Conservation (phyloP, 164 flowering plant genomes). For the Berberis thunbergii region DNA sequence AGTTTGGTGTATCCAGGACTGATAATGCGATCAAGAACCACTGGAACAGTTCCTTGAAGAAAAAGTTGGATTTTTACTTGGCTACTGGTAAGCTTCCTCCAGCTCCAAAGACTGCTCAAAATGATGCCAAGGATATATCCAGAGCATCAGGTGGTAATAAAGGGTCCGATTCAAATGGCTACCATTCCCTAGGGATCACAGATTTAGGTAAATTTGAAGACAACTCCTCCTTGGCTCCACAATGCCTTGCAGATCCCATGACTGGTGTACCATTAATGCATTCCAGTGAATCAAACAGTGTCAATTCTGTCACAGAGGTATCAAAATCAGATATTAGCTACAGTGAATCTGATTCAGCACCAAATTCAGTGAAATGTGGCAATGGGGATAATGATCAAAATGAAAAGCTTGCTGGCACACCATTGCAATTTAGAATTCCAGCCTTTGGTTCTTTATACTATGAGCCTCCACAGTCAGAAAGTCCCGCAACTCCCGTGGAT, state of each 20-base stretch:
- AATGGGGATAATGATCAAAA: constrained; percentile 18
- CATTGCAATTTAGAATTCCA: constrained; percentile 24
- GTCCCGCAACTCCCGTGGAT: constrained; percentile 20
- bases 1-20: constrained; percentile 49
- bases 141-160: constrained; percentile 22
- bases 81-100: constrained; percentile 72
- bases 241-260: constrained; percentile 20
- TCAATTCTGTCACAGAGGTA: constrained; percentile 18
- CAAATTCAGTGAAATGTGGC: constrained; percentile 18
- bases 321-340: constrained; percentile 21
- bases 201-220: constrained; percentile 34
- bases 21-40: constrained; percentile 97
- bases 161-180: constrained; percentile 37
- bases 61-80: constrained; percentile 69
- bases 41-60: constrained; percentile 97
- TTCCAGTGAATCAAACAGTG: constrained; percentile 34
- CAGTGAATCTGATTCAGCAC: constrained; percentile 21
- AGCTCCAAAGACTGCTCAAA: constrained; percentile 33
- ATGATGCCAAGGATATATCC: constrained; percentile 26
- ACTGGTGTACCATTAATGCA: constrained; percentile 20
- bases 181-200: constrained; percentile 36
- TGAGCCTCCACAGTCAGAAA: constrained; percentile 38
- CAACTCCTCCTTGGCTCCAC: constrained; percentile 22
- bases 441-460: constrained; percentile 38
- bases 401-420: constrained; percentile 19